A percentile compares a stretch with the other conserved stretches of the same genome.
Conservation (phyloP, 192 early-diverging fungal genomes). For the Linnemannia zychae region DNA sequence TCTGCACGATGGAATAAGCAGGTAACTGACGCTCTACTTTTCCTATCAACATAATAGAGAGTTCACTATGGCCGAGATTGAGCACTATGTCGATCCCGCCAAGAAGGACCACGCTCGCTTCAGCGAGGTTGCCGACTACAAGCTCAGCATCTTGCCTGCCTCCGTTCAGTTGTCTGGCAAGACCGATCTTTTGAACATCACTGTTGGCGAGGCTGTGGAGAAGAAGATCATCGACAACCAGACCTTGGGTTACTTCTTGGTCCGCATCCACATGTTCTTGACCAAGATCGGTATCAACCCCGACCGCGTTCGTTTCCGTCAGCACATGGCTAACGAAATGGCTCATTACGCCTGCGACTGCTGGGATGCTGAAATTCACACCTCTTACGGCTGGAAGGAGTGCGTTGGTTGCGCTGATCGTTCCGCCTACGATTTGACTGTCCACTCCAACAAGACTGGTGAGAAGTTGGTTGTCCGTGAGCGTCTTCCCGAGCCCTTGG, state of each 20-base stretch:
- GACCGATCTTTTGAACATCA: constrained; percentile 75
- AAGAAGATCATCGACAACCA: constrained; percentile 93
- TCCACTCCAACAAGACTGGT: constrained; percentile 89
- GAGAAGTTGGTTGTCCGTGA: constrained; percentile 96
- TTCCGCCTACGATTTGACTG: constrained; percentile 96
- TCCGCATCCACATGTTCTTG: constrained; percentile 94
- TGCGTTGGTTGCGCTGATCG: constrained; percentile 99
- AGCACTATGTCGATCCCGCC: constrained; percentile 97
- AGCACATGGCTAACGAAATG: constrained; percentile 99
- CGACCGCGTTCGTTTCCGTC: constrained; percentile 92
- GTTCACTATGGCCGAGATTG: constrained; percentile 99
- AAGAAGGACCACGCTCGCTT: constrained; percentile 96
- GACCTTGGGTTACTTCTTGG: constrained; percentile 99
- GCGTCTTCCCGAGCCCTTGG: constrained; percentile 83
- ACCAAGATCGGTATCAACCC: constrained; percentile 90
- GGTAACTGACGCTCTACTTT: constrained; percentile 1
- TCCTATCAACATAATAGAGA: constrained; percentile 68
- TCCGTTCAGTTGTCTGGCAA: constrained; percentile 83
- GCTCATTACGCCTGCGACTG: constrained; percentile 99
- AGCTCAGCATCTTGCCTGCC: constrained; percentile 83
- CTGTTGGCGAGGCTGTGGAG: constrained; percentile 94
- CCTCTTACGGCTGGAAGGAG: constrained; percentile 97
- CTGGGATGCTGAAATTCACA: constrained; percentile 99
- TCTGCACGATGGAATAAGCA: neutral
- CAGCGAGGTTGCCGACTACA: constrained; percentile 83